These are phyloP conservation scores for Penicillium desertorum DNA, from an alignment of 495 filamentous ascomycete genomes.

Conservation along the genomic window DNA sequence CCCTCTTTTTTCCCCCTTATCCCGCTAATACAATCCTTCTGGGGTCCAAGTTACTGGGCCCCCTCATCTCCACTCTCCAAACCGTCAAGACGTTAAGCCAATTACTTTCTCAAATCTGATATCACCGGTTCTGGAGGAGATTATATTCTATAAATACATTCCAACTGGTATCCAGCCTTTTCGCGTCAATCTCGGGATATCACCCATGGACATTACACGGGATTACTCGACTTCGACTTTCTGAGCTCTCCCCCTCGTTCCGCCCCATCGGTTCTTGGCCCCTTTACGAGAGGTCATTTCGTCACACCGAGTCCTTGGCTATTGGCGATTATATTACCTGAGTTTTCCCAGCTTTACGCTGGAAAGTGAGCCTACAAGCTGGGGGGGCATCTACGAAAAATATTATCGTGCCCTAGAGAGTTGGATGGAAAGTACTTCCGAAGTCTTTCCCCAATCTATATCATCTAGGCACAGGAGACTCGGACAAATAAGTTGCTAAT, in stretches of 20 bases:
- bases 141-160: constrained; percentile 28
- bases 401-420: constrained; percentile 7
- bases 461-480: neutral
- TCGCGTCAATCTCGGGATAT: neutral
- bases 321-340: constrained; percentile 17
- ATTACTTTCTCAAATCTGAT: neutral
- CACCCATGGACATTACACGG: neutral
- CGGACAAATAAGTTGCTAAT: neutral
- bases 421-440: constrained; percentile 6
- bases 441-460: constrained; percentile 4
- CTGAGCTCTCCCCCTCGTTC: neutral
- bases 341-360: neutral
- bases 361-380: constrained; percentile 1
- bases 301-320: constrained; percentile 12
- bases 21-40: constrained; percentile 8
- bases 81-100: constrained; percentile 3
- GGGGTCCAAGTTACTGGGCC: constrained; percentile 17
- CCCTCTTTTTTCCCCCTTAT: constrained; percentile 2
- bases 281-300: constrained; percentile 3
- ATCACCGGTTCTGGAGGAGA: neutral
- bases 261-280: constrained; percentile 5
- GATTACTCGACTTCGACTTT: neutral
- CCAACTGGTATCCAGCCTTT: neutral
- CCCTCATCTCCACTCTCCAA: constrained; percentile 10
- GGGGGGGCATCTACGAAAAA: neutral